Evolutionary conservation across 257 asterid species (phyloP), one percentile per base, ranked within the genome.

Genomic region (Jacaranda copaia): DNA sequence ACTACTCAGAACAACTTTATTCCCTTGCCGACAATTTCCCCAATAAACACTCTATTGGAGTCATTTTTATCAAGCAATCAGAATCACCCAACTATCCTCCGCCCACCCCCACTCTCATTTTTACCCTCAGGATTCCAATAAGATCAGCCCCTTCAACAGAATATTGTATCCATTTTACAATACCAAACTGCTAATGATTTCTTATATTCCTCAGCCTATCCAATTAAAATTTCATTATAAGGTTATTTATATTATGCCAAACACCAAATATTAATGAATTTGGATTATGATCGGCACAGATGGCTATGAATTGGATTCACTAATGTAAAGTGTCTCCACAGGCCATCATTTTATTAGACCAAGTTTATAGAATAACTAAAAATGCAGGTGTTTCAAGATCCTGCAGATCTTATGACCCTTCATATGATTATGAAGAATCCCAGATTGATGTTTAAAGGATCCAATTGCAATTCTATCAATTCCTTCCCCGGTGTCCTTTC

Each of bases 71-170:
- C 46, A 25, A 68, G 59, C 3, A 19, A 46, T 42, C 32, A 25
- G 32, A 25, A 25, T 25, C 32, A 25, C 32, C 20, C 38, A 59
- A 61, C 13, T 39, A 16, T 18, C 48, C 16, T 70, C 9, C 63
- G 45, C 42, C 74, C 52, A 4, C 53, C 49, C 19, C 20, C 51
- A 20, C 11, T 46, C 12, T 48, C 20, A 49, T 55, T 65, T 40
- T 57, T 36, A 45, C 60, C 52, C 36, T 35, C 51, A 14, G 53
- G 18, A 16, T 56, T 45, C 60, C 42, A 52, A 57, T 63, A 81
- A 12, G 55, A 59, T 49, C 51, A 71, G 20, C 52, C 75, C 15
- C 76, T 65, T 48, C 16, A 70, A 68, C 73, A 65, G 20, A 25
- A 25, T 25, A 25, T 70, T 58, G 5, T 5, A 9, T 46, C 49